Base-by-base conservation (phyloP, 352 stramenopile genomes). In the Bremia lactucae region DNA sequence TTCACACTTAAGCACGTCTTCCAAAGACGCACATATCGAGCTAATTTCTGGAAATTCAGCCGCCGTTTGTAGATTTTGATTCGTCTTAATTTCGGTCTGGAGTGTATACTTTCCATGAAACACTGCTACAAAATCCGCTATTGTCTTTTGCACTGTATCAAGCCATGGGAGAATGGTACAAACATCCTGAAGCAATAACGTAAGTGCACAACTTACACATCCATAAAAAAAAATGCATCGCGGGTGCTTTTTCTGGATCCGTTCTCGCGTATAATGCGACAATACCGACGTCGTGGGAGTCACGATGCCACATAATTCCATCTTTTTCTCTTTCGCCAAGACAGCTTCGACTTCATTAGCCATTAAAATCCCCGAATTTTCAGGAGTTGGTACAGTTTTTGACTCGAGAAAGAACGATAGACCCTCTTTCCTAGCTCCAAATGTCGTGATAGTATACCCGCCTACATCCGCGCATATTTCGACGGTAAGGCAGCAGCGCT, bases 141-240 rank as follows among this genome's bases (percentile, higher is more conserved):
- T 65, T 4, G 59, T 66, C 8, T 56, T 42, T 16, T 64, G 56
- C 6, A 72, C 57, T 2, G 49, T 59, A 1, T 58, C 49, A 6
- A 86, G 52, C 70, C 68, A 80, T 1, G 73, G 70, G 2, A 86
- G 44, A 3, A 72, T 67, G 23, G 36, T 62, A 33, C 37, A 57
- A 20, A 86, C 57, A 29, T 86, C 73, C 11, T 49, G 57, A 31
- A 83, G 64, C 31, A 86, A 41, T 36, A 78, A 41, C 0, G 39
- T 47, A 15, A 86, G 45, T 11, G 73, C 65, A 29, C 72, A 60
- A 33, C 49, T 63, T 16, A 74, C 55, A 31, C 73, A 86, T n/a
- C 73, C 73, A 35, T 86, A 63, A 52, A 71, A 83, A 40, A 86
- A 86, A 0, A 61, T 43, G 41, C 70, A 82, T 45, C 77, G 66